Base-by-base conservation (phyloP, 1,284 basidiomycete genomes). In the Coniophora puteana region DNA sequence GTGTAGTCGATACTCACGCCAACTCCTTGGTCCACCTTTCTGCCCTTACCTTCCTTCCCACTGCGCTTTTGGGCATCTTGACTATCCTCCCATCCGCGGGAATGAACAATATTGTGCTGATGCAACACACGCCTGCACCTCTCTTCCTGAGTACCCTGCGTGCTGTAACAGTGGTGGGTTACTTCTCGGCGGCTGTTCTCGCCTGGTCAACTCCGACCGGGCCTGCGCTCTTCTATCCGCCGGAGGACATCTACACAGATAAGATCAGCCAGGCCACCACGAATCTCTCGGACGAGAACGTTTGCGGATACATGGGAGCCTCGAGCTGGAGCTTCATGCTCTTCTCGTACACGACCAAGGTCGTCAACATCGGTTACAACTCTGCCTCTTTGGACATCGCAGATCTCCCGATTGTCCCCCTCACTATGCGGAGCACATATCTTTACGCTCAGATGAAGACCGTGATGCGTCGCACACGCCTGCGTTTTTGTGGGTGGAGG, bases 331-430 rank as follows among this genome's bases (percentile, higher is more conserved):
- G 76, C 38, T 68, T 68, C 40, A 61, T 91, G 3, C 61, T 89
- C 12, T 92, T 91, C 65, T 80, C 79, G 4, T 90, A 89, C 60
- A 86, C 83, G 14, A 86, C 83, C 2, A 80, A 80, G 49, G 83
- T 91, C 3, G 79, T 91, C 41, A 78, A 79, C 73, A 76, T 87
- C 27, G 86, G 86, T 5, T 79, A 87, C 57, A 69, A 69, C 6
- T 66, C 80, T 7, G 71, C 75, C 38, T 80, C 74, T 42, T 71
- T 90, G 41, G 84, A 91, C 52, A 85, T 89, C 14, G 85, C 78
- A 45, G 87, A 91, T 57, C 65, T 92, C 33, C 88, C 89, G 2
- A 78, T 90, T 38, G 70, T 89, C 2, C 75, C 80, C 1, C 76
- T 69, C 0, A 59, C 73, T 50, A 80, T 88, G 74, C 80, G 87